Evolutionary conservation across 352 stramenopile genomes (phyloP), one percentile per base, ranked within the genome.

Genomic region (Pythium phragmitis): DNA sequence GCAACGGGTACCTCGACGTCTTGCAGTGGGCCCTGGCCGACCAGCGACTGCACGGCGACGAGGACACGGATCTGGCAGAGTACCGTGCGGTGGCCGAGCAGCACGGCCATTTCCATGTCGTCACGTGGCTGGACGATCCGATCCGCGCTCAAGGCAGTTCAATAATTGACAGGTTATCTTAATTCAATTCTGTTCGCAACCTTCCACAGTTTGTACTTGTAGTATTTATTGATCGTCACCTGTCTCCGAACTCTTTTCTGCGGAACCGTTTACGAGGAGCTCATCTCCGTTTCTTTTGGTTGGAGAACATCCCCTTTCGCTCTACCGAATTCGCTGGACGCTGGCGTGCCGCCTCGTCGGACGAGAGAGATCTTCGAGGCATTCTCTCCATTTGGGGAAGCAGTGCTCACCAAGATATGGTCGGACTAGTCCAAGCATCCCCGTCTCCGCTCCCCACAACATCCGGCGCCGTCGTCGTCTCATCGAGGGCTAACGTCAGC

Each of bases 101-200:
- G 1, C 48, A 63, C 23, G 66, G 66, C 16, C 57, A 63, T 21
- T 47, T 72, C 9, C 41, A 69, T 30, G 47, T 72, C 30, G 36
- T 49, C 12, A 13, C 43, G 1, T 72, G 66, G 60, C 54, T 72
- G 7, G 45, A 72, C 19, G 0, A 5, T 6, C 46, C 8, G 36
- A 8, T 41, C 21, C 23, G 11, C 19, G 43, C 43, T 13, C 21
- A 37, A 37, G 6, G 39, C 16, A 1, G 7, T n/a, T 45, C 39
- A 30, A 30, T 30, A 30, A 30, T 30, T 30, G 26, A 30, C 26
- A 30, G 26, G 4, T 30, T 30, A 30, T 30, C 7, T 50, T 50
- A 9, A 37, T 11, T 41, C 48, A 11, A 53, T 53, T 53, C 4
- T n/a, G 5, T 8, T 21, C 7, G 4, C 14, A 9, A 4, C 47